phyloP scores from a whole-genome alignment of 2,329 filamentous ascomycete genomes.

The Colletotrichum shisoi region DNA sequence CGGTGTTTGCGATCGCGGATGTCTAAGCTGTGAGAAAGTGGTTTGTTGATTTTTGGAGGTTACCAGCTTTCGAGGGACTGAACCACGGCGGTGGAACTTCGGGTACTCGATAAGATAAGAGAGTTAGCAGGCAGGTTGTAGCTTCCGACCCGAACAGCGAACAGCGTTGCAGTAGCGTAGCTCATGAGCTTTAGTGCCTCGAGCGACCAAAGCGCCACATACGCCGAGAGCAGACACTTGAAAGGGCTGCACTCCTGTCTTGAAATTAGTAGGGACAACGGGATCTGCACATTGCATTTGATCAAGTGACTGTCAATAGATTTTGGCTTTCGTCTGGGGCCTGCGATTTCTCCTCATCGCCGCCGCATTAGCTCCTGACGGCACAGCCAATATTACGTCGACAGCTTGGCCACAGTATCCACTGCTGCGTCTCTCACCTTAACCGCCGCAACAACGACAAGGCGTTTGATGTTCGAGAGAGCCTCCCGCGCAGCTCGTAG shows the following conservation, averaged over 20 bases:
- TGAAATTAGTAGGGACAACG: background rate
- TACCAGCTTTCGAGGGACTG: background rate
- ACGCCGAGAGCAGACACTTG: slow-evolving; percentile 4
- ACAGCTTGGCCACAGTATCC: background rate
- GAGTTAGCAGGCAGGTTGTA: background rate
- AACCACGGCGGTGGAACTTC: slow-evolving; percentile 9
- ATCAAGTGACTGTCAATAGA: slow-evolving; percentile 34
- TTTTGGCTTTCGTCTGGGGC: background rate
- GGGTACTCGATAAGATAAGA: slow-evolving; percentile 18
- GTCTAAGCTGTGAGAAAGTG: background rate
- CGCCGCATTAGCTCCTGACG: background rate
- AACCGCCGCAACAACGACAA: slow-evolving; percentile 7
- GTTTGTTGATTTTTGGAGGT: slow-evolving; percentile 9
- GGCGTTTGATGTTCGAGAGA: slow-evolving; percentile 49
- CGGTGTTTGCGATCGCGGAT: background rate
- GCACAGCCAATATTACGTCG: background rate
- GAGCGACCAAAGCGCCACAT: slow-evolving; percentile 21
- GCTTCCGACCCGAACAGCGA: slow-evolving; percentile 10
- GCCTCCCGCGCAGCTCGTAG: slow-evolving; percentile 50
- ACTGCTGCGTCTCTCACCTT: background rate
- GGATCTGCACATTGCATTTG: slow-evolving; percentile 12
- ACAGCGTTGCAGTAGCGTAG: background rate
- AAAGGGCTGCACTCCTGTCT: slow-evolving; percentile 3
- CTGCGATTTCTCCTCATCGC: background rate
- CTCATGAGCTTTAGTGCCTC: slow-evolving; percentile 1